Conservation (phyloP, 345 rosid genomes). For the Syzygium grande region DNA sequence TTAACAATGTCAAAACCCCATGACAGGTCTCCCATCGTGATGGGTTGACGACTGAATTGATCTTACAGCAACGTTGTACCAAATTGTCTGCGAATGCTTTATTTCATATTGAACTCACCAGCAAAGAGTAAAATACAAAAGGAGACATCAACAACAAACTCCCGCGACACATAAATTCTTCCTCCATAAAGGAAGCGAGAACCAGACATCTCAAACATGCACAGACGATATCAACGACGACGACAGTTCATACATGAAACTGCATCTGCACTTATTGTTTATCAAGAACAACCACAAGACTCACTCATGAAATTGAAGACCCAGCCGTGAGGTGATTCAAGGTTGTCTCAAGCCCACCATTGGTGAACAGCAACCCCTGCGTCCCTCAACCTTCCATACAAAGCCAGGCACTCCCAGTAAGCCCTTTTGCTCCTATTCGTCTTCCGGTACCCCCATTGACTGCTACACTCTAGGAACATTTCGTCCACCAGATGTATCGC, state of each 20-base stretch:
- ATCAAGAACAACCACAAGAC: not conserved
- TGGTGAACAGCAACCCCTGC: conserved; percentile 40
- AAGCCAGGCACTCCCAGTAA: conserved; percentile 43
- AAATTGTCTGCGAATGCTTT: not conserved
- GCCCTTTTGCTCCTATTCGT: conserved; percentile 25
- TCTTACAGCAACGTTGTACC: not conserved
- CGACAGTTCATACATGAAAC: not conserved
- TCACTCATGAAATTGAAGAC: not conserved
- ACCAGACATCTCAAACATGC: not conserved
- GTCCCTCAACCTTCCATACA: conserved; percentile 36
- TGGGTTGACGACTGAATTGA: not conserved
- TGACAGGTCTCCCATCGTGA: not conserved
- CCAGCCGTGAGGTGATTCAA: not conserved
- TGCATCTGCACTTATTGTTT: not conserved
- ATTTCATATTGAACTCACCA: not conserved
- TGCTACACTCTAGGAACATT: conserved; percentile 31
- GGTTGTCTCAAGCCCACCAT: conserved; percentile 26
- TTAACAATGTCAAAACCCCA: not conserved
- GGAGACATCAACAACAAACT: not conserved
- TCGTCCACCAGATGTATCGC: conserved; percentile 27
- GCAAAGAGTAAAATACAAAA: not conserved
- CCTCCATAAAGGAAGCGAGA: not conserved
- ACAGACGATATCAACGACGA: not conserved
- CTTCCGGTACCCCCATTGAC: conserved; percentile 13
- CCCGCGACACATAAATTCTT: not conserved